phyloP scores from a whole-genome alignment of 176 grass and related monocot genomes.

The Oryza punctata region DNA sequence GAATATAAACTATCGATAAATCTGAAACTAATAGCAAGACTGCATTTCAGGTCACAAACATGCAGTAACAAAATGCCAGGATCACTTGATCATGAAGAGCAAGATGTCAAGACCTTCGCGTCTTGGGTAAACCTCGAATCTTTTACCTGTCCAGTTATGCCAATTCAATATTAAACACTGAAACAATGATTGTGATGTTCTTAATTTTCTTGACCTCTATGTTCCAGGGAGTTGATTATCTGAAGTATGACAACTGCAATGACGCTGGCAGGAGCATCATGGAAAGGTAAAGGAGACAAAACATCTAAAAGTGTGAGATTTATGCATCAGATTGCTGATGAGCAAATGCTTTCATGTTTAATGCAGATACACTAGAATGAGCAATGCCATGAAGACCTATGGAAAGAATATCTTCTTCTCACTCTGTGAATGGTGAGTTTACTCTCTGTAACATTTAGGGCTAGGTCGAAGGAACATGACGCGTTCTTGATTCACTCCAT shows the following conservation, averaged over 20 bases:
- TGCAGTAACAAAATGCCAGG: slow-evolving; percentile 86
- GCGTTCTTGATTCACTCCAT: not conserved
- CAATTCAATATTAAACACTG: not conserved
- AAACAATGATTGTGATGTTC: slow-evolving; percentile 12
- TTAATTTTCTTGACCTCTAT: slow-evolving; percentile 25
- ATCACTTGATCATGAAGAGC: slow-evolving; percentile 86
- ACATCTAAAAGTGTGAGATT: not conserved
- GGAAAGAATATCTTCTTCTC: slow-evolving; percentile 92
- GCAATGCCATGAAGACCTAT: slow-evolving; percentile 64
- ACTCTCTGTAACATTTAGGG: not conserved
- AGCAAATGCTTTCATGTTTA: slow-evolving; percentile 2
- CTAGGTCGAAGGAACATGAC: not conserved
- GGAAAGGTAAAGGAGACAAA: slow-evolving; percentile 57
- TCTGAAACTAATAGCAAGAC: slow-evolving; percentile 1
- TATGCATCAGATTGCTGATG: not conserved
- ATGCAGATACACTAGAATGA: slow-evolving; percentile 85
- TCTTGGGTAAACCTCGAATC: slow-evolving; percentile 67
- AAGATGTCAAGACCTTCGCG: slow-evolving; percentile 82
- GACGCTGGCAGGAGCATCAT: slow-evolving; percentile 46
- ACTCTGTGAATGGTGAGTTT: slow-evolving; percentile 84
- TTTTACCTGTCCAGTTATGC: not conserved
- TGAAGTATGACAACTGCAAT: slow-evolving; percentile 97
- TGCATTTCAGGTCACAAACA: slow-evolving; percentile 54
- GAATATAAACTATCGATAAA: not conserved
- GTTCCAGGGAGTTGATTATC: slow-evolving; percentile 76